Percentiles rank a stretch among this genome's conserved stretches.
Evolutionary conservation across 1,284 basidiomycete genomes (phyloP).

Genomic region (Ganoderma meredithae): DNA sequence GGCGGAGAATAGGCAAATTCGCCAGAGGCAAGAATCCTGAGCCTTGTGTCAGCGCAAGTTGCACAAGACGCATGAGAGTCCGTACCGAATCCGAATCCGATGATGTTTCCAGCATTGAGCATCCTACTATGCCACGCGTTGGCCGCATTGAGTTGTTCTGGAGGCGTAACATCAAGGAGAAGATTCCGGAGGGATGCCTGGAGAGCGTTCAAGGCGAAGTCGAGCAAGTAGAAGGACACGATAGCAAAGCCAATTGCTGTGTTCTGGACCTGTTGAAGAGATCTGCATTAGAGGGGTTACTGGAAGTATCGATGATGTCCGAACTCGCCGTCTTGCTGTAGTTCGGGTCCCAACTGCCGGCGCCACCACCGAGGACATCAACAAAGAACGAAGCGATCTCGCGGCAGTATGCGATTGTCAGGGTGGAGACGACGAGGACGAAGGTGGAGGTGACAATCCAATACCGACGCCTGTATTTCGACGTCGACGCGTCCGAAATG

Average conservation of each 20-base stretch:
- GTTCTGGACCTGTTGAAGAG: conserved; percentile 60
- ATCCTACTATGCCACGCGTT: conserved; percentile 99
- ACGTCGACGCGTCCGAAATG: conserved; percentile 91
- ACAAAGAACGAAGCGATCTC: conserved; percentile 80
- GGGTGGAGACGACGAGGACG: conserved; percentile 74
- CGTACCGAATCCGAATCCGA: conserved; percentile 88
- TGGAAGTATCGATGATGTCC: neutral
- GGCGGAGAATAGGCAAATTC: conserved; percentile 73
- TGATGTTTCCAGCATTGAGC: conserved; percentile 93
- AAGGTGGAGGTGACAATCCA: conserved; percentile 88
- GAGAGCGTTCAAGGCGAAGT: conserved; percentile 94
- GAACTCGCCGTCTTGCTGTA: conserved; percentile 63
- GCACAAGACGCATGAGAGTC: neutral
- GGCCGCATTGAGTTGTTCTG: conserved; percentile 86
- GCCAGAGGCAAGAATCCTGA: conserved; percentile 87
- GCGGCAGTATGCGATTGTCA: conserved; percentile 87
- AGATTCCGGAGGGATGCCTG: conserved; percentile 94
- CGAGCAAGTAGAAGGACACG: conserved; percentile 91
- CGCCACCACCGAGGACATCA: conserved; percentile 78
- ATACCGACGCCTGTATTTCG: conserved; percentile 87
- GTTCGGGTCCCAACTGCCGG: conserved; percentile 91
- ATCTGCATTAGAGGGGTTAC: neutral
- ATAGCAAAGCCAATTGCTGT: conserved; percentile 88
- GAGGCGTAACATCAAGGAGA: conserved; percentile 88
- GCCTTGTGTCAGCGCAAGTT: neutral